Evolutionary conservation across 2,329 filamentous ascomycete genomes (phyloP), one percentile per base, ranked within the genome.

Genomic region (Epichloe bromicola): DNA sequence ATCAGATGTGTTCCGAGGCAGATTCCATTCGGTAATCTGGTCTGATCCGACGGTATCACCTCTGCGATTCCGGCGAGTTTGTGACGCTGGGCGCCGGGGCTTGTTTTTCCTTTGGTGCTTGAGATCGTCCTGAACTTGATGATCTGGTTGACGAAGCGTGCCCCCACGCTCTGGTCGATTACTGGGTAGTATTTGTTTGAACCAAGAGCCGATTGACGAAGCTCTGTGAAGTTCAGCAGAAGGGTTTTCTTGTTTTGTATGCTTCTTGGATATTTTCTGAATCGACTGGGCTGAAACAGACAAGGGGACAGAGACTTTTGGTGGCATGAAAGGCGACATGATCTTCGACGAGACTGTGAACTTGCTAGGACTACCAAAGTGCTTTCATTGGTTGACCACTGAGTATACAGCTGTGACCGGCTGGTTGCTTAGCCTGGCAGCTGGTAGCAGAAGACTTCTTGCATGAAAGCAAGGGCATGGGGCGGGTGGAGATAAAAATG

Each of bases 91-190:
- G 2, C 53, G 55, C 30, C 49, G 51, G 23, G 48, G 36, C n/a
- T 40, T 41, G n/a, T 38, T 36, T 37, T 44, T 23, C 6, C 20
- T 14, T 4, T 15, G 38, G 8, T 54, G 49, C 20, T 43, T 43
- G 8, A 48, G 38, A 11, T 60, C 58, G 49, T 55, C 38, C 17
- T 53, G 49, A 34, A 63, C 60, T 63, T 59, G 64, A 47, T 59
- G 63, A 1, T 63, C 60, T 5, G 58, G 57, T 23, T 55, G 51
- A 39, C 73, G 71, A 41, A 63, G 51, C 1, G 75, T 78, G 10
- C 75, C 70, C 19, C 76, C 74, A 33, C 70, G 69, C 54, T 79
- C 76, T 1, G 72, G 66, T 6, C 70, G 71, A 51, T 71, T 67
- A 54, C 69, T 74, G 0, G 76, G 75, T 10, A 76, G 62, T 2